Conservation (phyloP, 2,329 filamentous ascomycete species). For the Madurella mycetomatis region DNA sequence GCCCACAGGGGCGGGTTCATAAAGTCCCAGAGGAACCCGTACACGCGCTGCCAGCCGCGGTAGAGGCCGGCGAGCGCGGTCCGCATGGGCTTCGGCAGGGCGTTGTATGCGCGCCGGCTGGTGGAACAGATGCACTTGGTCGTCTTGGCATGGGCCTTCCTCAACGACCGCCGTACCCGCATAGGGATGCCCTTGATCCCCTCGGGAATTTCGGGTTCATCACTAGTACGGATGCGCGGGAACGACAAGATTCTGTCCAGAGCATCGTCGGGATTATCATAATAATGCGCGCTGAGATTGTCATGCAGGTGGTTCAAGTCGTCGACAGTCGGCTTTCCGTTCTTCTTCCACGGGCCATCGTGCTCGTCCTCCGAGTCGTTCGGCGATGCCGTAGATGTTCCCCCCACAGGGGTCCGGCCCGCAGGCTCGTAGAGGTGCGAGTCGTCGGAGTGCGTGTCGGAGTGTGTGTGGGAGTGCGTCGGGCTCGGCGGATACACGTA, state of each 20-base stretch:
- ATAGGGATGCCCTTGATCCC: constrained; percentile 40
- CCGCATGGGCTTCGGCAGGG: constrained; percentile 43
- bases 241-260: constrained; percentile 59
- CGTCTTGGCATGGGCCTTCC: constrained; percentile 25
- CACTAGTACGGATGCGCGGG: constrained; percentile 47
- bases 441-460: constrained; percentile 36
- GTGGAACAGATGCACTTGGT: constrained; percentile 20
- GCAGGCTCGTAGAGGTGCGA: constrained; percentile 51
- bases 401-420: constrained; percentile 51
- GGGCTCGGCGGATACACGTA: constrained; percentile 24
- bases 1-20: constrained; percentile 99
- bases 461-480: constrained; percentile 30
- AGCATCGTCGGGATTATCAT: constrained; percentile 25
- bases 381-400: constrained; percentile 47
- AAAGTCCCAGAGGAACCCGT: constrained; percentile 75
- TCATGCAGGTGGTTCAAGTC: constrained; percentile 13
- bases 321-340: constrained; percentile 25
- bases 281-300: not conserved
- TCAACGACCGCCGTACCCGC: constrained; percentile 34
- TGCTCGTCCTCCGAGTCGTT: constrained; percentile 46
- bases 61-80: constrained; percentile 29
- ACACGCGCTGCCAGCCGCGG: constrained; percentile 42
- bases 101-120: constrained; percentile 29
- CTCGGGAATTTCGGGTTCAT: constrained; percentile 38
- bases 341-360: constrained; percentile 16